Conservation (phyloP, 306 rosid genomes). For the Chamaecrista fasciculata region DNA sequence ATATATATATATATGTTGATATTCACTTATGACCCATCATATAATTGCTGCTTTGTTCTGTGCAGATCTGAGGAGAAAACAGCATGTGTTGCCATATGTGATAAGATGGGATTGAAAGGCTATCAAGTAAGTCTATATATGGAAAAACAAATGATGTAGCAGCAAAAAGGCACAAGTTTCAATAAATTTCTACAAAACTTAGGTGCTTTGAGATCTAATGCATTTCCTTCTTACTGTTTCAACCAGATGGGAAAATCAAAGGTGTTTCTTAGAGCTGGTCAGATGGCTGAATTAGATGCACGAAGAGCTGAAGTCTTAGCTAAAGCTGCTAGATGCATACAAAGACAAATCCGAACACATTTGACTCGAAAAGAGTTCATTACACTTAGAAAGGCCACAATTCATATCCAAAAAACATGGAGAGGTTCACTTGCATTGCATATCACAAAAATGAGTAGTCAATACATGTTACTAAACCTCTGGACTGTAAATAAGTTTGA, state of each 20-base stretch:
- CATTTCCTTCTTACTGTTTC: conserved; percentile 13
- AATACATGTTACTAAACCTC: background rate
- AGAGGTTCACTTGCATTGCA: conserved; percentile 63
- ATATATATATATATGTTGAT: background rate
- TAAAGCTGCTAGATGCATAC: conserved; percentile 65
- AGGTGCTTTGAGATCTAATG: conserved; percentile 17
- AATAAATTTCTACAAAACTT: background rate
- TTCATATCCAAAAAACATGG: conserved; percentile 68
- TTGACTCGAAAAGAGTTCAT: conserved; percentile 72
- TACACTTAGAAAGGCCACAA: conserved; percentile 53
- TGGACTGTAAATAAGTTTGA: conserved; percentile 18
- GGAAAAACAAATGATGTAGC: conserved; percentile 13
- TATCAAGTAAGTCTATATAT: conserved; percentile 60
- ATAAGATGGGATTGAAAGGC: conserved; percentile 78
- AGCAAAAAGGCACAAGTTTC: background rate
- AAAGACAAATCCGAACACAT: conserved; percentile 76
- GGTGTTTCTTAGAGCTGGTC: conserved; percentile 90
- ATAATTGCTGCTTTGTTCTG: conserved; percentile 28
- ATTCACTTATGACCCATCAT: conserved; percentile 13
- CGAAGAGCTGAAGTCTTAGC: conserved; percentile 81
- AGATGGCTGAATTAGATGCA: conserved; percentile 92
- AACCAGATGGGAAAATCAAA: conserved; percentile 79
- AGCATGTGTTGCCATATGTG: conserved; percentile 67
- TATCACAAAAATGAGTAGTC: conserved; percentile 17
- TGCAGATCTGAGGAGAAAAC: conserved; percentile 81